phyloP scores from a whole-genome alignment of 192 early-diverging fungal genomes.

The Coemansia aciculifera region DNA sequence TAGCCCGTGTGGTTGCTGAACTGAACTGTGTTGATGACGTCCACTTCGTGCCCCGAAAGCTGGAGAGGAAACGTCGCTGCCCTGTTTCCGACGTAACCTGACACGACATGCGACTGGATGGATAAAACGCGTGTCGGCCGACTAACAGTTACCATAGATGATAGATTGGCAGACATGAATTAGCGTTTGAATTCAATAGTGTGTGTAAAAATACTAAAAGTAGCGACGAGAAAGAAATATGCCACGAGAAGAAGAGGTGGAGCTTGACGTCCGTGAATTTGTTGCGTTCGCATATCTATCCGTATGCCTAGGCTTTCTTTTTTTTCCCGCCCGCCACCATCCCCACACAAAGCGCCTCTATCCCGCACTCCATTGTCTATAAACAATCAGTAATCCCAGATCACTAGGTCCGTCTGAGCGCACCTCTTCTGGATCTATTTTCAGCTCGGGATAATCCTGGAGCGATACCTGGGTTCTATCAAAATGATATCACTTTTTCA shows the following conservation, averaged over 20 bases:
- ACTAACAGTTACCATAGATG: not conserved
- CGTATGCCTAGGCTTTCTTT: not conserved
- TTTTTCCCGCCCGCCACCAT: not conserved
- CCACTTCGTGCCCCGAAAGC: slow-evolving; percentile 86
- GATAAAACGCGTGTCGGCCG: slow-evolving; percentile 44
- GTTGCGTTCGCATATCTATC: not conserved
- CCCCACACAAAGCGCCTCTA: not conserved
- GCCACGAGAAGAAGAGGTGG: not conserved
- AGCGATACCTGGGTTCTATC: not conserved
- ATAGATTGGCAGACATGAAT: not conserved
- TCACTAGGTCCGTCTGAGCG: not conserved
- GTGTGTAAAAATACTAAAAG: not conserved
- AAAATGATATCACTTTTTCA: not conserved
- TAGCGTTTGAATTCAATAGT: not conserved
- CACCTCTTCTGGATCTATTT: not conserved
- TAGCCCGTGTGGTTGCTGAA: slow-evolving; percentile 95
- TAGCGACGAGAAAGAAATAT: not conserved
- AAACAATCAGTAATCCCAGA: not conserved
- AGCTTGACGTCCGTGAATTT: not conserved
- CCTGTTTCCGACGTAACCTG: slow-evolving; percentile 78
- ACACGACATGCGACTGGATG: slow-evolving; percentile 66
- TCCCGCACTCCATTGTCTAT: not conserved
- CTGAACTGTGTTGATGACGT: slow-evolving; percentile 90
- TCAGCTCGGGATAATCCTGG: not conserved
- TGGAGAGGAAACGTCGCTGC: slow-evolving; percentile 92